Conservation (phyloP, 345 rosid genomes). For the Erucastrum elatum region DNA sequence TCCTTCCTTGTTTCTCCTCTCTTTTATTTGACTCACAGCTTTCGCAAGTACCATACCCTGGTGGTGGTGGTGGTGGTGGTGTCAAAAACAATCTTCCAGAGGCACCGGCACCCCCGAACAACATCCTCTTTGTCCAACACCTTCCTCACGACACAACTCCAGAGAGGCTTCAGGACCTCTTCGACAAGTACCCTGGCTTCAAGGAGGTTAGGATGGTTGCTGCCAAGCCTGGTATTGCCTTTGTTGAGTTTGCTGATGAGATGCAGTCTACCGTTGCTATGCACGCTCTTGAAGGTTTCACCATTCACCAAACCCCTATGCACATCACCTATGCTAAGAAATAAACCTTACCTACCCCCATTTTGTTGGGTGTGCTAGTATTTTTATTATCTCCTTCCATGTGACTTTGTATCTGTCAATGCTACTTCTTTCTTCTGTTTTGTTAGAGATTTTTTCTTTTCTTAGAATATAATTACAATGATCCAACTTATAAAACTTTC, state of each 20-base stretch:
- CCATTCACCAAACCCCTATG: slow-evolving; percentile 78
- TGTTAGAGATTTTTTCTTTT: neutral
- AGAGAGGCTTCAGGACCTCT: slow-evolving; percentile 76
- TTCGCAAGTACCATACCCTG: slow-evolving; percentile 83
- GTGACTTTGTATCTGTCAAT: neutral
- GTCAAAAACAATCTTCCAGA: slow-evolving; percentile 68
- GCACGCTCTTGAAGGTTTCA: slow-evolving; percentile 84
- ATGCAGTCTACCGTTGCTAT: slow-evolving; percentile 84
- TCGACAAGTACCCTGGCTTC: slow-evolving; percentile 71
- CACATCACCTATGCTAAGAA: slow-evolving; percentile 89
- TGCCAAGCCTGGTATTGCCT: slow-evolving; percentile 96
- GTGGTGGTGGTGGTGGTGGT: slow-evolving; percentile 25
- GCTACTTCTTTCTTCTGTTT: neutral
- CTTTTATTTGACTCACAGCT: slow-evolving; percentile 48
- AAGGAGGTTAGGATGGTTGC: slow-evolving; percentile 98
- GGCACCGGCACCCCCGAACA: slow-evolving; percentile 92
- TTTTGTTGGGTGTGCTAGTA: neutral
- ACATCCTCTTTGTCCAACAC: slow-evolving; percentile 88
- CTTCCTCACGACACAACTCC: slow-evolving; percentile 85
- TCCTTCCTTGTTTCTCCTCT: neutral
- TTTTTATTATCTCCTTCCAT: neutral
- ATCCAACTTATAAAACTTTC: slow-evolving; percentile 5
- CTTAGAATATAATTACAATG: neutral
- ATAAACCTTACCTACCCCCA: slow-evolving; percentile 37
- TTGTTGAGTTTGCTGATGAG: slow-evolving; percentile 86